Conservation (phyloP, 257 asterid species). For the Ocimum tenuiflorum region DNA sequence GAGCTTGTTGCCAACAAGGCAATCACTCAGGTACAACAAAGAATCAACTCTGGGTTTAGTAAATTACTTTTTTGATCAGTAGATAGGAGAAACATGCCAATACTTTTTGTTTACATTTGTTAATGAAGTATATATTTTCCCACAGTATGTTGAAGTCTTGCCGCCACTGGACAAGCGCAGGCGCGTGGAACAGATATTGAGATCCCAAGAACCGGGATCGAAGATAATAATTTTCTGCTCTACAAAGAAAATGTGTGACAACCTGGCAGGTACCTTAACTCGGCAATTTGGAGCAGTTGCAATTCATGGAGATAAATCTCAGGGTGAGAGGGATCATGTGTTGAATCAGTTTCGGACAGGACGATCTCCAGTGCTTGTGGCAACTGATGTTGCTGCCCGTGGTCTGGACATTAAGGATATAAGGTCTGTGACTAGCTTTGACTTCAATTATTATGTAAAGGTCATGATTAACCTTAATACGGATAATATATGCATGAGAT, state of each 20-base stretch:
- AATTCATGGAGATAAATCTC: slow-evolving; percentile 95
- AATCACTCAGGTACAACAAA: too few species aligned
- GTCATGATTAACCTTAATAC: too few species aligned
- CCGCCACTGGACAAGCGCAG: too few species aligned
- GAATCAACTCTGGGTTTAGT: too few species aligned
- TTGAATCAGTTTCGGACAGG: slow-evolving; percentile 81
- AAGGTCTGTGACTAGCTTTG: slow-evolving; percentile 51
- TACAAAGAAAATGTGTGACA: slow-evolving; percentile 85
- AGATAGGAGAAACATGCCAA: too few species aligned
- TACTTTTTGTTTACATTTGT: too few species aligned
- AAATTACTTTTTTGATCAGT: too few species aligned
- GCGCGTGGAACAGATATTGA: slow-evolving; percentile 84
- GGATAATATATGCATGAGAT: too few species aligned
- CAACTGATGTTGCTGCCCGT: slow-evolving; percentile 98
- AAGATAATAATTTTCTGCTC: slow-evolving; percentile 79
- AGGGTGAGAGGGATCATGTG: slow-evolving; percentile 90
- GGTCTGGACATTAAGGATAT: slow-evolving; percentile 90
- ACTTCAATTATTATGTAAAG: too few species aligned
- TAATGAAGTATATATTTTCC: too few species aligned
- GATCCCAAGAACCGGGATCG: slow-evolving; percentile 87
- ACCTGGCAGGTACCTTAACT: slow-evolving; percentile 64
- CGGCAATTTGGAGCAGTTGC: slow-evolving; percentile 90
- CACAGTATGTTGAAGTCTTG: too few species aligned
- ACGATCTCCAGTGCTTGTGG: slow-evolving; percentile 81
- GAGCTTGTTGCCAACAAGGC: too few species aligned